Evolutionary conservation across 2,329 filamentous ascomycete genomes (phyloP), one percentile per base, ranked within the genome.

Genomic region (Pestalotiopsis sp.): DNA sequence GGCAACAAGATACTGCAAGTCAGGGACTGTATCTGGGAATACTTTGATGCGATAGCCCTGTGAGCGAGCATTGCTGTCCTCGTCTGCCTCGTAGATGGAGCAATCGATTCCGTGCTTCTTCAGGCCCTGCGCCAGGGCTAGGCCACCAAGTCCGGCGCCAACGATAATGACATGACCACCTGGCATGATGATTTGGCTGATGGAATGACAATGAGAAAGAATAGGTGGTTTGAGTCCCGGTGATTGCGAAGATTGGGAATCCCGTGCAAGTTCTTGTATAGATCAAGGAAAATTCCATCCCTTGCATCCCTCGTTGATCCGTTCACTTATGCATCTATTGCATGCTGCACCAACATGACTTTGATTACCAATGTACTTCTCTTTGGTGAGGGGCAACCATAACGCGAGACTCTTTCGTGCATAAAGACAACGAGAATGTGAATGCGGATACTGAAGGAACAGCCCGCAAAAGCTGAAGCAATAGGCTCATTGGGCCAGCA

Each of bases 141-240:
- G 69, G 17, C 69, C 69, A 20, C 69, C 69, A 12, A 70, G 59
- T 25, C 69, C 69, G 20, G 41, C 69, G 9, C 69, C 69, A 7
- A 70, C 41, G 38, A 70, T 70, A 25, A 70, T 25, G 31, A 70
- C 69, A 58, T 70, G 69, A 31, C 20, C 56, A 14, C 20, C 27
- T 59, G 45, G 0, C 45, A 52, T 52, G 45, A 52, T 20, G 17
- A 14, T 7, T n/a, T 52, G 7, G 45, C 5, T 20, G 17, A 20
- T n/a, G 17, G 45, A 2, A n/a, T 5, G 45, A 4, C 14, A 2
- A 52, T 6, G 2, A 17, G 6, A 49, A 17, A n/a, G 14, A 12
- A 0, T 14, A 49, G n/a, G 45, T 52, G 45, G n/a, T 7, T 52
- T 52, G 5, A n/a, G 45, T 11, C 2, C n/a, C 6, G 17, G 20